A percentile compares a stretch with the other conserved stretches of the same genome.
phyloP scores from a whole-genome alignment of 768 basidiomycete genomes.

The Daedaleopsis sinensis region DNA sequence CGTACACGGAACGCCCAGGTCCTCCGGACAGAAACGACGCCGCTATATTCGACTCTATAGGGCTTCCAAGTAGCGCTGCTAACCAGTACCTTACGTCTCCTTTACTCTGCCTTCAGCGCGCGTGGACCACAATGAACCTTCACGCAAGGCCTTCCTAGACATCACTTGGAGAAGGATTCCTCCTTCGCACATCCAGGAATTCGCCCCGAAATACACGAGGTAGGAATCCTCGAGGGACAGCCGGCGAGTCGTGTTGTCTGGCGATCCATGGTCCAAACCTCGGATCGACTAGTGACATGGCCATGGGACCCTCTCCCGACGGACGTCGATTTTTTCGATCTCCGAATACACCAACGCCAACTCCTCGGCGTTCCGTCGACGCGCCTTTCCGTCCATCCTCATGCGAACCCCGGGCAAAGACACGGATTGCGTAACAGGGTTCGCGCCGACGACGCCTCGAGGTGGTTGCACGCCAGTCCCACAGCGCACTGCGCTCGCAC shows the following conservation, averaged over 20 bases:
- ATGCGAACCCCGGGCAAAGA: neutral
- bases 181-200: too few relatives aligned
- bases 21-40: neutral
- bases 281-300: neutral
- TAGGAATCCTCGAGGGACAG: too few relatives aligned
- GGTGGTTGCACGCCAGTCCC: neutral
- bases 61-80: neutral
- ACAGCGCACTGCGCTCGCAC: neutral
- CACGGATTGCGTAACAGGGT: neutral
- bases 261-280: neutral
- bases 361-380: neutral
- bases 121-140: too few relatives aligned
- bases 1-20: neutral
- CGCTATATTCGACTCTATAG: neutral
- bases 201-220: too few relatives aligned
- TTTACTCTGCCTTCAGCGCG: too few relatives aligned
- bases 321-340: neutral
- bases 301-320: neutral
- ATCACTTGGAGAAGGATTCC: too few relatives aligned
- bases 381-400: too few relatives aligned
- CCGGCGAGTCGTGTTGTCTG: neutral
- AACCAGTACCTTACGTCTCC: too few relatives aligned
- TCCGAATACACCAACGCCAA: neutral
- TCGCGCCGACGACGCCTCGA: neutral
- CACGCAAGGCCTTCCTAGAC: too few relatives aligned